Evolutionary conservation across 1,139 yeast genomes (phyloP), one percentile per base, ranked within the genome.

Genomic region (Debaryomyces psychrophilus): DNA sequence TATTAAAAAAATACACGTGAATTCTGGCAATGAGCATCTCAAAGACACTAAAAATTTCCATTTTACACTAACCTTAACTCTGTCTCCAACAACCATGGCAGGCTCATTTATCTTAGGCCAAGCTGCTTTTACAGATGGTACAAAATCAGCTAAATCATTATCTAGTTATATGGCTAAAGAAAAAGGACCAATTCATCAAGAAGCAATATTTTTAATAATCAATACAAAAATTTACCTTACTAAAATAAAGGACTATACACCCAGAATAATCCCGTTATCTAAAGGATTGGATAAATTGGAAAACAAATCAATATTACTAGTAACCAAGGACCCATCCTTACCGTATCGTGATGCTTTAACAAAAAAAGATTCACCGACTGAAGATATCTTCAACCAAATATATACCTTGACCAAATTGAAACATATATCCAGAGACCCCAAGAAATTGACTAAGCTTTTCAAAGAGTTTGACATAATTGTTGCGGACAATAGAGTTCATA

Each of bases 271-370:
- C 31, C 87, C 89, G 1, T 52, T 87, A n/a, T 71, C 79, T 0
- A 69, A 79, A 50, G 72, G 78, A 46, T 64, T 80, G 47, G 79
- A 72, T 52, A 73, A 70, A 48, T 61, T 76, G 3, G 76, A 71
- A 20, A 76, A 73, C 27, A 69, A 77, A 47, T 69, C 82, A 27
- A 76, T 86, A 4, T 61, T 86, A 7, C 67, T 87, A 28, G 74
- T 87, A 11, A 83, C 90, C 5, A 85, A 84, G 54, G 90, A 85
- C 57, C 90, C 90, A 1, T 76, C 85, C 2, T 71, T 76, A 1
- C 69, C 75, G 1, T 85, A 81, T 56, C 72, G 84, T 39, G 69
- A 68, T 8, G 69, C 67, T 2, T 65, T 83, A 12, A 67, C 73
- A 8, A 68, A 65, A 43, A 75, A 77, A 48, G 81, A 74, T 33